These are phyloP conservation scores for Microcera coccophila DNA, from an alignment of 2,329 filamentous ascomycete species.

Conservation along the genomic window DNA sequence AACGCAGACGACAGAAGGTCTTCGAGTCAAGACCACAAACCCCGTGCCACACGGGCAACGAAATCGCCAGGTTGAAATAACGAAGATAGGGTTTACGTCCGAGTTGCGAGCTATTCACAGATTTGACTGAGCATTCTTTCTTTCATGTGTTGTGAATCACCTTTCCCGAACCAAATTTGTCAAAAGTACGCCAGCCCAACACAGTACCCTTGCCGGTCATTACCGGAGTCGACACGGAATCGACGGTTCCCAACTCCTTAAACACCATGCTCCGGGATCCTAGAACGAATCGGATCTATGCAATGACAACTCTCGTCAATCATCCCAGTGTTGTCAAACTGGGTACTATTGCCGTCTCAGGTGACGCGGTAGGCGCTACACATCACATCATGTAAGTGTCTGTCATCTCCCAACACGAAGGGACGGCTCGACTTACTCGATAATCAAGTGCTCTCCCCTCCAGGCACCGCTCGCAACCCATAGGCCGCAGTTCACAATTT, in stretches of 20 bases:
- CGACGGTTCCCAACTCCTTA: neutral
- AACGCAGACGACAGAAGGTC: no score
- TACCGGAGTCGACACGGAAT: neutral
- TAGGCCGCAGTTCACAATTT: conserved; percentile 47
- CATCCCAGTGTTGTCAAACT: no score
- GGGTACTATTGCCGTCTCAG: conserved; percentile 12
- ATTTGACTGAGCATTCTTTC: neutral
- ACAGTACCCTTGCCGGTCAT: neutral
- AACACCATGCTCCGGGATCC: neutral
- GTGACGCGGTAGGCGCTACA: conserved; percentile 34
- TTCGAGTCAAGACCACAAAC: no score
- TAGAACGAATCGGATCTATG: neutral
- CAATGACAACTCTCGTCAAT: neutral
- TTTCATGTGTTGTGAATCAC: neutral
- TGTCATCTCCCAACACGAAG: conserved; percentile 3
- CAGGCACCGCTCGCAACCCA: conserved; percentile 49
- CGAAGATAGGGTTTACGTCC: neutral
- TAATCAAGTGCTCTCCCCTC: conserved; percentile 43
- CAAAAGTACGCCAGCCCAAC: neutral
- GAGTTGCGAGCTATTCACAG: neutral
- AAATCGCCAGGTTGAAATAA: no score
- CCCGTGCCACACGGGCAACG: no score
- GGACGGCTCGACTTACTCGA: conserved; percentile 37
- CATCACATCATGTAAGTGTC: conserved; percentile 7
- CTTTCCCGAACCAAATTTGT: neutral